Percentiles rank a stretch among this genome's conserved stretches.
These are phyloP conservation scores for Fusarium scirpi DNA, from an alignment of 2,329 filamentous ascomycete species.

Conservation along the genomic window DNA sequence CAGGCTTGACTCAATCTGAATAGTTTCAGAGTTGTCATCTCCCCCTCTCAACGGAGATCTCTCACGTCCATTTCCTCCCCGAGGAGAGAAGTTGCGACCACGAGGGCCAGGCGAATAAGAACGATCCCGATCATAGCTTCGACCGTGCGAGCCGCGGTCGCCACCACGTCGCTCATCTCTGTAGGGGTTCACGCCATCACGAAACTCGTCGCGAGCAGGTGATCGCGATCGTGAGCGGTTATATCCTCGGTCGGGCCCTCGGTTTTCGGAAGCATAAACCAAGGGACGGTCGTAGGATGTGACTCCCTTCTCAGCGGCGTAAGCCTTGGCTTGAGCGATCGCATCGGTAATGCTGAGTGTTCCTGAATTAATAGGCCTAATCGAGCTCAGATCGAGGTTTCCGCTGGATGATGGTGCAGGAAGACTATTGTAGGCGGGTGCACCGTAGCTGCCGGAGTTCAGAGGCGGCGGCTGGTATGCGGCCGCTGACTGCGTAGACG, in stretches of 20 bases:
- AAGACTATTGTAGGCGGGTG: constrained; percentile 58
- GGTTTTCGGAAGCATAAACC: constrained; percentile 56
- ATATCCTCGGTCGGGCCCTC: constrained; percentile 62
- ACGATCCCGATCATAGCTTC: constrained; percentile 70
- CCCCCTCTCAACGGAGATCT: constrained; percentile 67
- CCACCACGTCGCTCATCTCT: constrained; percentile 85
- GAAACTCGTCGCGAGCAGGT: constrained; percentile 76
- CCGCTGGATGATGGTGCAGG: constrained; percentile 80
- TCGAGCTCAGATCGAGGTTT: constrained; percentile 81
- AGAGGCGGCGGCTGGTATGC: constrained; percentile 56
- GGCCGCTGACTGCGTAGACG: constrained; percentile 50
- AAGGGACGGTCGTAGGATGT: constrained; percentile 70
- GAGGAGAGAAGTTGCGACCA: constrained; percentile 70
- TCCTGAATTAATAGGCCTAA: constrained; percentile 83
- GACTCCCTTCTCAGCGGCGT: constrained; percentile 82
- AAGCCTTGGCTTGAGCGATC: constrained; percentile 85
- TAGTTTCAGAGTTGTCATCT: constrained; percentile 82
- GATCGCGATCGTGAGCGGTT: constrained; percentile 79
- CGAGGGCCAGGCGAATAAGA: constrained; percentile 76
- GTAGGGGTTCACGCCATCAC: constrained; percentile 84
- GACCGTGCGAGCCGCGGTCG: constrained; percentile 55
- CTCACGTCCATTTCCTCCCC: constrained; percentile 65
- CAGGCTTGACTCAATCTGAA: constrained; percentile 86
- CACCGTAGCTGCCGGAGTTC: constrained; percentile 45
- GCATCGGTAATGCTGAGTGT: constrained; percentile 87